Base-by-base conservation (phyloP, 176 grass and related monocot genomes). In the Hyparrhenia diplandra region DNA sequence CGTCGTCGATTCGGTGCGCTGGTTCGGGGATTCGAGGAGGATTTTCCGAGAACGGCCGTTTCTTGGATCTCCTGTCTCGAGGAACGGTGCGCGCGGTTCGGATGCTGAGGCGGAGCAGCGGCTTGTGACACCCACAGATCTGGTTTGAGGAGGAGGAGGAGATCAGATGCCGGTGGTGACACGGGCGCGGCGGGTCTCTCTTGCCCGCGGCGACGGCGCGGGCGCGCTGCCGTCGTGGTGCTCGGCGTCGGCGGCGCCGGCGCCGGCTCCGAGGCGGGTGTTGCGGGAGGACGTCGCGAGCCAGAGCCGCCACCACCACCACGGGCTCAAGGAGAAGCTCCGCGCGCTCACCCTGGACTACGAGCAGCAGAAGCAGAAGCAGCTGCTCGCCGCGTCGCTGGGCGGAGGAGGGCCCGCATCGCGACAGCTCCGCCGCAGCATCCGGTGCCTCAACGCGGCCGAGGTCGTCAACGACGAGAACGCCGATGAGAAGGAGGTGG, bases 291-390 rank as follows among this genome's bases (percentile, higher is more conserved):
- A 10, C 40, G 40, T 42, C 40, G 47, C 49, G 72, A 30, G 54
- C 55, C 13, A 59, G 55, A 13, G 23, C 23, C 23, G 3, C 42
- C 42, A 13, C 49, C 49, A 88, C 36, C 92, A 99, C 78, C 87
- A 91, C 45, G 82, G 84, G n/a, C 92, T 99, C 61, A 89, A 89
- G 73, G 92, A 95, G 55, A 99, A 93, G 90, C 76, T 99, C 87
- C 82, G 69, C 18, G 83, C 73, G 4, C 90, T 99, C 87, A 93
- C 87, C 31, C 80, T 87, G 45, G 40, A 75, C 24, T 98, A 90
- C 78, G 88, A 98, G 88, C 88, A 98, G 87, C 92, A 98, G 4
- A 91, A 94, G 82, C 82, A 79, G 84, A 89, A 91, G 81, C 82
- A 79, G 82, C 84, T 86, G 27, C 61, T 83, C 29, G 86, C 86